phyloP scores from a whole-genome alignment of 2,329 filamentous ascomycete species.

The Fusarium temperatum region DNA sequence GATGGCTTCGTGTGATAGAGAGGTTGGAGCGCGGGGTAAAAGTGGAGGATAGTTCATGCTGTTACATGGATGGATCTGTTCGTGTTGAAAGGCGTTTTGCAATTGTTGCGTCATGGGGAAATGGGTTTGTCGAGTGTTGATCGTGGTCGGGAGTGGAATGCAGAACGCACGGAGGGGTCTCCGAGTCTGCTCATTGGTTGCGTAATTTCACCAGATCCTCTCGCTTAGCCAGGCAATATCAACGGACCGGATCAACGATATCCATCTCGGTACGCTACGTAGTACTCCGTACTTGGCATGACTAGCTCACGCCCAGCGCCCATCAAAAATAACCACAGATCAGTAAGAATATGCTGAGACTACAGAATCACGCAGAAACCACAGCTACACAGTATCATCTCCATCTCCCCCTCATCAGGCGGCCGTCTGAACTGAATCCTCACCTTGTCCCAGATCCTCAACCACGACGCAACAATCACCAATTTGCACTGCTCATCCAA shows the following conservation, averaged over 20 bases:
- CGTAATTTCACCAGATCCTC: rapidly evolving
- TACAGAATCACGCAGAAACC: neutral
- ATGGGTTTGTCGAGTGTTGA: neutral
- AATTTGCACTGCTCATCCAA: neutral
- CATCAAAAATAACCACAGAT: rapidly evolving
- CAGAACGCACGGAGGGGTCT: neutral
- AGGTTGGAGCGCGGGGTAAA: neutral
- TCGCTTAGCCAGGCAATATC: neutral
- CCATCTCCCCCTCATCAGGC: neutral
- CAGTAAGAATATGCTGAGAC: rapidly evolving
- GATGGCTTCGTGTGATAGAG: rapidly evolving
- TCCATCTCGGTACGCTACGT: no score
- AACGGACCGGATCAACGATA: neutral
- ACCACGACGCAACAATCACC: neutral
- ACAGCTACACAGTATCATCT: neutral
- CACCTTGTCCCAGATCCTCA: conserved; percentile 6
- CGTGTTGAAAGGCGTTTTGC: neutral
- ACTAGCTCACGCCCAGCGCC: neutral
- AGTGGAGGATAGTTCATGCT: neutral
- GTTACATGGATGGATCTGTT: neutral
- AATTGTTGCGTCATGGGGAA: neutral
- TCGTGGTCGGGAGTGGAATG: neutral
- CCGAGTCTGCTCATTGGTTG: neutral
- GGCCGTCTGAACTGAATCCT: neutral
- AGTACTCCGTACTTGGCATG: no score